Evolutionary conservation across 192 early-diverging fungal species (phyloP), one percentile per base, ranked within the genome.

Genomic region (Entomortierella chlamydospora): DNA sequence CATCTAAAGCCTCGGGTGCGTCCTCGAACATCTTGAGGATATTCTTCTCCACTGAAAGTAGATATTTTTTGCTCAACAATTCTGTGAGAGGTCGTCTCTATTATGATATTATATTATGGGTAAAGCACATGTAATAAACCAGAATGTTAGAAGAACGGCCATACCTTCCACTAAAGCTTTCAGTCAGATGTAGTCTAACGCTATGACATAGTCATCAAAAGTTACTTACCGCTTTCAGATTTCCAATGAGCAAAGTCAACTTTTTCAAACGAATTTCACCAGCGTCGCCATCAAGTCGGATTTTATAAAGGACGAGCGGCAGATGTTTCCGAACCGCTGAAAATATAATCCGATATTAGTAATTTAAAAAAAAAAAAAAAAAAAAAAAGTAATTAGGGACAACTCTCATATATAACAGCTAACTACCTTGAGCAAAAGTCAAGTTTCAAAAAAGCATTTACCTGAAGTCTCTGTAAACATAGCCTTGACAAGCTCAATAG

Each of bases 401-500:
- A 60, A 47, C 57, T 34, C 2, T 39, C 20, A n/a, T n/a, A n/a
- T n/a, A n/a, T n/a, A n/a, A n/a, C n/a, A n/a, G n/a, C n/a, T n/a
- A n/a, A n/a, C n/a, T n/a, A n/a, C n/a, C n/a, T n/a, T n/a, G n/a
- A n/a, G n/a, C n/a, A n/a, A n/a, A n/a, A n/a, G n/a, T n/a, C n/a
- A n/a, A n/a, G n/a, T n/a, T n/a, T n/a, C n/a, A 41, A 41, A 13
- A 41, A 41, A 41, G 39, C 6, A 20, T 78, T 81, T 72, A 84
- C 82, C 57, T 39, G 79, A 30, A 54, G 68, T 45, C 54, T 85
- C 85, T 6, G 61, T 55, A 23, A 84, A 82, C 54, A 87, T 83
- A 2, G 82, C 61, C 67, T 91, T 90, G 31, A 94, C 79, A 15
- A 92, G 80, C 2, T 91, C 86, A n/a, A 93, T 72, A 10, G 89